Conservation (phyloP, 768 basidiomycete species). For the Tylopilus subfusipes region DNA sequence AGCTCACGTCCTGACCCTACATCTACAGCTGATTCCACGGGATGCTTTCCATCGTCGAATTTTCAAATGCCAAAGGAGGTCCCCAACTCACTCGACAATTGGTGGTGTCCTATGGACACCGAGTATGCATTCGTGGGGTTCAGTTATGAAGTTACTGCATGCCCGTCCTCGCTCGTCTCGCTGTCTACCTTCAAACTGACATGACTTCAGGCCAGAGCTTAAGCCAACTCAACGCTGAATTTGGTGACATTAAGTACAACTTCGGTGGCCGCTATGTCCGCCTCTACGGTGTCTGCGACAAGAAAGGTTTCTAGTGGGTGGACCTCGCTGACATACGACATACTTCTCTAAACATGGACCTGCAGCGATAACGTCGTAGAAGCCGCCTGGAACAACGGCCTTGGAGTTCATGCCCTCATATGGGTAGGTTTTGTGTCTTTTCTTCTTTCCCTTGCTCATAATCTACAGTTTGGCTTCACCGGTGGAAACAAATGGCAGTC, state of each 20-base stretch:
- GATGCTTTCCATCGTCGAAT: conserved; percentile 39
- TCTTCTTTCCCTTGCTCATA: not conserved
- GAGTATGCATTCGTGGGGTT: conserved; percentile 79
- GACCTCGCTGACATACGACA: no score
- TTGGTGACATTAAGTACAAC: no score
- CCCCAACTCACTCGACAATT: conserved; percentile 44
- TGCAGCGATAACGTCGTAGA: conserved; percentile 61
- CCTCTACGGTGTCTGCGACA: no score
- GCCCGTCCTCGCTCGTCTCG: no score
- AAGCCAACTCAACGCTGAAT: no score
- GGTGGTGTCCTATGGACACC: conserved; percentile 62
- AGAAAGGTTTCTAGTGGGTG: no score
- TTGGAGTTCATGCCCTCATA: conserved; percentile 71
- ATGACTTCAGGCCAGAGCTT: no score
- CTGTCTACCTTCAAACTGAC: no score
- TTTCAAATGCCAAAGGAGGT: conserved; percentile 54
- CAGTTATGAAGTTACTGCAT: no score
- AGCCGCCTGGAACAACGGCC: conserved; percentile 63
- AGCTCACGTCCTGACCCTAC: not conserved
- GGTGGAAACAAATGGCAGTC: conserved; percentile 46
- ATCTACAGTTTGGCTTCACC: conserved; percentile 35
- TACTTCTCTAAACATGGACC: no score
- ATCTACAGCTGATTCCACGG: not conserved
- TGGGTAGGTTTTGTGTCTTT: conserved; percentile 47
- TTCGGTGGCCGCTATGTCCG: no score